phyloP scores from a whole-genome alignment of 2,329 filamentous ascomycete genomes.

The Trichoderma breve region DNA sequence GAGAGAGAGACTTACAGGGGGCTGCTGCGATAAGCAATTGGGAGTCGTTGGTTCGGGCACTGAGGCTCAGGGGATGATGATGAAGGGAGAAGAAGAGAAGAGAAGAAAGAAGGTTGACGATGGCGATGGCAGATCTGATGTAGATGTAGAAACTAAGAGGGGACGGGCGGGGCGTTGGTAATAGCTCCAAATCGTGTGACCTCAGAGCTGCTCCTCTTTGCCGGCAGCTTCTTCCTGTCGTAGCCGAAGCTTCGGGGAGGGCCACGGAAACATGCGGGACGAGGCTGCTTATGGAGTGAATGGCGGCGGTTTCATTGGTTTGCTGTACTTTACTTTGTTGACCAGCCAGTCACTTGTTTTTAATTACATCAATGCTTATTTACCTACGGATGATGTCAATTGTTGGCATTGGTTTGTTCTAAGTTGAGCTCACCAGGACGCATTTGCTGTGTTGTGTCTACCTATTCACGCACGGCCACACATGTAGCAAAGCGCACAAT shows the following conservation, averaged over 20 bases:
- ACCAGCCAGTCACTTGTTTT: background rate
- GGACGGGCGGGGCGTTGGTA: background rate
- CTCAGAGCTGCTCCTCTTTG: conserved; percentile 22
- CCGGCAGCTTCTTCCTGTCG: conserved; percentile 31
- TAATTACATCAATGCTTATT: background rate
- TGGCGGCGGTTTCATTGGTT: background rate
- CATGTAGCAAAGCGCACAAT: background rate
- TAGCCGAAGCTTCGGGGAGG: conserved; percentile 30
- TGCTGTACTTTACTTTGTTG: background rate
- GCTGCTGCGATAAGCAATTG: background rate
- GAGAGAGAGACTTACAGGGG: background rate
- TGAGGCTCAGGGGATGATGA: background rate
- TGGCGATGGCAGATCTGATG: conserved; percentile 1
- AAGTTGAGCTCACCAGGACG: background rate
- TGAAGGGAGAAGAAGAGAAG: background rate
- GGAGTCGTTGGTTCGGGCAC: background rate
- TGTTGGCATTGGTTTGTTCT: background rate
- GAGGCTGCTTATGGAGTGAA: background rate
- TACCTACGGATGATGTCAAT: background rate
- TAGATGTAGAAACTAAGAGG: conserved; percentile 1
- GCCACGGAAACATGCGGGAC: conserved; percentile 36
- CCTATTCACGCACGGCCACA: background rate
- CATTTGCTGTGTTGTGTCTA: background rate
- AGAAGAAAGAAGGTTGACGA: background rate
- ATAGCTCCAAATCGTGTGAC: conserved; percentile 14